These are phyloP conservation scores for Pigoraptor vietnamica DNA, from an alignment of 78 protist species.

Conservation along the genomic window DNA sequence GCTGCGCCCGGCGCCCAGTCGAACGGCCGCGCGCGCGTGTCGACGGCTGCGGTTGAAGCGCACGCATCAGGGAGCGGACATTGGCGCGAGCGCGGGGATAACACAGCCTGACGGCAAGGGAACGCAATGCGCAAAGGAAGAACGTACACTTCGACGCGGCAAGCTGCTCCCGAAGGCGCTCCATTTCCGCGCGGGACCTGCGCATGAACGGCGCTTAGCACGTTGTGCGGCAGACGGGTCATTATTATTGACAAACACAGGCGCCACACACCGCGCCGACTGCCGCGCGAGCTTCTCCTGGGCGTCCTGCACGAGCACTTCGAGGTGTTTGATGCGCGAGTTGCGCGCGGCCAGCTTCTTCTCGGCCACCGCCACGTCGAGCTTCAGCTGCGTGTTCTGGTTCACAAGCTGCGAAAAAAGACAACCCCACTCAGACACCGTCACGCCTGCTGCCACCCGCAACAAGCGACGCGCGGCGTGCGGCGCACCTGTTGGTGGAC, in stretches of 20 bases:
- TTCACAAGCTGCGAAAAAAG: background rate
- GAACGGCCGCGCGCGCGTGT: background rate
- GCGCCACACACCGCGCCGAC: background rate
- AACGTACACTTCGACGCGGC: background rate
- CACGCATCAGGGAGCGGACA: no score
- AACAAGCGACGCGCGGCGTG: no score
- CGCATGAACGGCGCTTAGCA: no score
- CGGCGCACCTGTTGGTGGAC: background rate
- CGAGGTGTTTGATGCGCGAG: background rate
- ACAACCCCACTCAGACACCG: no score
- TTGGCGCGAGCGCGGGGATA: no score
- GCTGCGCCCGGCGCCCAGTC: background rate
- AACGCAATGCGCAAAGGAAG: background rate
- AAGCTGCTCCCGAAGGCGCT: background rate
- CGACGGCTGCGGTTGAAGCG: no score
- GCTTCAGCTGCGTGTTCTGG: background rate
- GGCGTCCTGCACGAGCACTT: background rate
- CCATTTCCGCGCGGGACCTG: background rate
- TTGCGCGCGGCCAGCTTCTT: background rate
- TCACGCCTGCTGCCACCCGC: no score
- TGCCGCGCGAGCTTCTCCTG: slow-evolving; percentile 1
- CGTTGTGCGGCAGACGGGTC: no score
- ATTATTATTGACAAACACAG: no score
- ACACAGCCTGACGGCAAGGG: background rate
- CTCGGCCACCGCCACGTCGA: background rate